A percentile compares a stretch with the other conserved stretches of the same genome.
phyloP scores from a whole-genome alignment of 495 filamentous ascomycete species.

The Aspergillus baeticus region DNA sequence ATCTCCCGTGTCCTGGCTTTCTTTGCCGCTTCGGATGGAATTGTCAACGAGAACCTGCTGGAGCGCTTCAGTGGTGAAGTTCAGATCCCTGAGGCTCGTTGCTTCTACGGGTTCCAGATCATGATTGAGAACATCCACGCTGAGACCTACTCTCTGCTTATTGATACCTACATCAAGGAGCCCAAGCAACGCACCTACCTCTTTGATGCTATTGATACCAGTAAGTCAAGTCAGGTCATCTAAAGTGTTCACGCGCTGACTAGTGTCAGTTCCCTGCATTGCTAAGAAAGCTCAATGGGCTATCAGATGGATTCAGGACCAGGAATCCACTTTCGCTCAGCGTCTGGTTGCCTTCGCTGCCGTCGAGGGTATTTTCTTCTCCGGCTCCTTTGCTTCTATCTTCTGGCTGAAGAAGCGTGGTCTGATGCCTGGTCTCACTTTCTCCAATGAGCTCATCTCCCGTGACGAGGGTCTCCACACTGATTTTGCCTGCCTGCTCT shows the following conservation, averaged over 20 bases:
- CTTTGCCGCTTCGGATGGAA: constrained; percentile 99
- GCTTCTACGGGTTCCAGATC: constrained; percentile 99
- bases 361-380: constrained; percentile 99
- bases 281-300: constrained; percentile 98
- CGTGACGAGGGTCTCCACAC: constrained; percentile 99
- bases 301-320: constrained; percentile 89
- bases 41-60: constrained; percentile 98
- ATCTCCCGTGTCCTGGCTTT: constrained; percentile 98
- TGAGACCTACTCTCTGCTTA: constrained; percentile 98
- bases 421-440: constrained; percentile 96
- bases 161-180: constrained; percentile 99
- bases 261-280: constrained; percentile 79
- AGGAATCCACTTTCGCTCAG: constrained; percentile 88
- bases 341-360: constrained; percentile 97
- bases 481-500: constrained; percentile 95
- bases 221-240: constrained; percentile 42
- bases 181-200: constrained; percentile 91
- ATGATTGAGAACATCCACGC: constrained; percentile 99
- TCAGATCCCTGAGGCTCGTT: constrained; percentile 95
- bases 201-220: constrained; percentile 98
- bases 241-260: background rate
- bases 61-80: constrained; percentile 98
- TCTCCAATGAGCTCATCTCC: constrained; percentile 99
- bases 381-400: constrained; percentile 97
- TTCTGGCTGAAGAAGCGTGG: constrained; percentile 99